These are phyloP conservation scores for Chalciporus pseudorubinellus DNA, from an alignment of 768 basidiomycete species.

Conservation along the genomic window DNA sequence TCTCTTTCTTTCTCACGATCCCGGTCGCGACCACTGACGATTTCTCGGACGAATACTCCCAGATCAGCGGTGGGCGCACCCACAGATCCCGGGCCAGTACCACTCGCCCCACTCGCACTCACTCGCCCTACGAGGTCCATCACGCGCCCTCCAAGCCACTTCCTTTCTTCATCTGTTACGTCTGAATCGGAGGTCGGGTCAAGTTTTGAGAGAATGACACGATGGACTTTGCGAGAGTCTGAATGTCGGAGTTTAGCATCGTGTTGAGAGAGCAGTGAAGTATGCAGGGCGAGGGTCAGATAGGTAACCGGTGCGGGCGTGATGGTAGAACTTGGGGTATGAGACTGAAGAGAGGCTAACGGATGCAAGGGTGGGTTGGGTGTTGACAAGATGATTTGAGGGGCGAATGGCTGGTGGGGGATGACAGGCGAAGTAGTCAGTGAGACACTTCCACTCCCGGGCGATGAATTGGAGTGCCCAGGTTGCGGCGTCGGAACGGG, in stretches of 20 bases:
- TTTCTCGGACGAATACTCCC: slow-evolving; percentile 45
- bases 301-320: slow-evolving; percentile 7
- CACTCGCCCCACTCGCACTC: slow-evolving; percentile 32
- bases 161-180: slow-evolving; percentile 31
- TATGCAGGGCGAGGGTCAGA: slow-evolving; percentile 27
- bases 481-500: slow-evolving; percentile 30
- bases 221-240: slow-evolving; percentile 60
- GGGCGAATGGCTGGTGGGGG: slow-evolving; percentile 6
- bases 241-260: slow-evolving; percentile 32
- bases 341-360: slow-evolving; percentile 7
- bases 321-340: slow-evolving; percentile 14
- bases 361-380: slow-evolving; percentile 6
- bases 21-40: slow-evolving; percentile 35
- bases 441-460: slow-evolving; percentile 13
- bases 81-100: slow-evolving; percentile 40
- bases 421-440: slow-evolving; percentile 18
- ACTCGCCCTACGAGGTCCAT: slow-evolving; percentile 40
- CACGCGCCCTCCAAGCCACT: slow-evolving; percentile 31
- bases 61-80: slow-evolving; percentile 52
- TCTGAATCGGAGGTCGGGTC: slow-evolving; percentile 38
- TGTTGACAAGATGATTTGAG: slow-evolving; percentile 1
- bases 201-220: slow-evolving; percentile 58
- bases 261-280: slow-evolving; percentile 25
- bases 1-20: slow-evolving; percentile 28
- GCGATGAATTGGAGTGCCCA: slow-evolving; percentile 11